Percentiles rank a stretch among this genome's conserved stretches.
phyloP scores from a whole-genome alignment of 1,284 basidiomycete species.

The Ustilago shanxiensis region DNA sequence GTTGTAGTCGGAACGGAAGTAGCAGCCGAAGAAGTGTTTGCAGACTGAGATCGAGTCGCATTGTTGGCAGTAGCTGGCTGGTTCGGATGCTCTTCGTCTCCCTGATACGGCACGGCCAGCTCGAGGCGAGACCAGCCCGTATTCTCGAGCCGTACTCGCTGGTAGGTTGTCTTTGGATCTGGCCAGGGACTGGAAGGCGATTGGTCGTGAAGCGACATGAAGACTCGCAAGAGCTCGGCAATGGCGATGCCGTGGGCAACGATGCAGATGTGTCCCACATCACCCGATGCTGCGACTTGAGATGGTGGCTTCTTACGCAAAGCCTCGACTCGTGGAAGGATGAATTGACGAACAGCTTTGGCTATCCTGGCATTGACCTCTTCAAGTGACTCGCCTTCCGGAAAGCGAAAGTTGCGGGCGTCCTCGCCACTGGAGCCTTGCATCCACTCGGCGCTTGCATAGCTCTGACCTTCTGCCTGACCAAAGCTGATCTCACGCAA shows the following conservation, averaged over 20 bases:
- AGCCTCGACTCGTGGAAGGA: conserved; percentile 75
- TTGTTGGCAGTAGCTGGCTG: background rate
- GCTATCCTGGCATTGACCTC: conserved; percentile 78
- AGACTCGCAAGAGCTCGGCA: conserved; percentile 72
- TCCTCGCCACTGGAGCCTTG: conserved; percentile 59
- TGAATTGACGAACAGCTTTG: conserved; percentile 75
- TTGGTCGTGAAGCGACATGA: conserved; percentile 56
- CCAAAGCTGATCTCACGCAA: conserved; percentile 76
- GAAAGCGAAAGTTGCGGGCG: conserved; percentile 76
- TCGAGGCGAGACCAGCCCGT: conserved; percentile 73
- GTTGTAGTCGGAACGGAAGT: background rate
- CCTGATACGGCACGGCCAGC: conserved; percentile 61
- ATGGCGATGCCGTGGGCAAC: conserved; percentile 86
- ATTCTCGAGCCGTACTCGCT: conserved; percentile 72
- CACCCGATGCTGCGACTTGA: conserved; percentile 9
- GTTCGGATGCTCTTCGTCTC: background rate
- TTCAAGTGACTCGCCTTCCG: conserved; percentile 79
- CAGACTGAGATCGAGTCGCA: background rate
- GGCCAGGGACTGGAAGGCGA: conserved; percentile 56
- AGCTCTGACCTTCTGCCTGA: conserved; percentile 78
- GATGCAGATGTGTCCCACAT: conserved; percentile 76
- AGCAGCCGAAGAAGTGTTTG: background rate
- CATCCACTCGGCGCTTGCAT: conserved; percentile 65
- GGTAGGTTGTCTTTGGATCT: conserved; percentile 68
- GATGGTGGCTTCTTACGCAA: conserved; percentile 38